phyloP scores from a whole-genome alignment of 345 rosid species.

The Eucalyptus lansdowneana region DNA sequence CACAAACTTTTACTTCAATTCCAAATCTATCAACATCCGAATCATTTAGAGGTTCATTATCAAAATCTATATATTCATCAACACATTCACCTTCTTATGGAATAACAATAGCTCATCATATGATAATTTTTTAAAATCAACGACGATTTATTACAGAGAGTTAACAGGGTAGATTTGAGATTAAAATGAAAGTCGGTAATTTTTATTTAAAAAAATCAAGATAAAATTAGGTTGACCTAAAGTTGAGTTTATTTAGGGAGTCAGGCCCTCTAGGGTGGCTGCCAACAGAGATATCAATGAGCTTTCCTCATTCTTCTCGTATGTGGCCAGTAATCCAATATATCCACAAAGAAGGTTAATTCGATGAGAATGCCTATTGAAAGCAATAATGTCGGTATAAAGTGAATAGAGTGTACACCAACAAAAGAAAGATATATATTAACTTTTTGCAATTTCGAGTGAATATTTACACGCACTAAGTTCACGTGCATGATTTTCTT shows the following conservation, averaged over 20 bases:
- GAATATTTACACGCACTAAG: background rate
- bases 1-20: no score
- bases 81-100: accelerated
- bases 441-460: background rate
- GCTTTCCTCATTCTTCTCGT: background rate
- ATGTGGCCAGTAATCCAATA: background rate
- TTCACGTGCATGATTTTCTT: background rate
- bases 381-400: background rate
- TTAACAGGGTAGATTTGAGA: accelerated
- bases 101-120: background rate
- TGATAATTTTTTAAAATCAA: no score
- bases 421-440: background rate
- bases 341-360: background rate
- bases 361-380: background rate
- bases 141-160: accelerated
- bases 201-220: background rate
- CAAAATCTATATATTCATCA: background rate
- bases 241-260: background rate
- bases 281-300: background rate
- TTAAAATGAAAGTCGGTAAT: no score
- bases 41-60: background rate
- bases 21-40: background rate
- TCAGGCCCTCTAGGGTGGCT: background rate
- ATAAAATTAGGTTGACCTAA: no score
- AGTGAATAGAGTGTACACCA: background rate